phyloP scores from a whole-genome alignment of 2,329 filamentous ascomycete genomes.

The Penicillium sp. region DNA sequence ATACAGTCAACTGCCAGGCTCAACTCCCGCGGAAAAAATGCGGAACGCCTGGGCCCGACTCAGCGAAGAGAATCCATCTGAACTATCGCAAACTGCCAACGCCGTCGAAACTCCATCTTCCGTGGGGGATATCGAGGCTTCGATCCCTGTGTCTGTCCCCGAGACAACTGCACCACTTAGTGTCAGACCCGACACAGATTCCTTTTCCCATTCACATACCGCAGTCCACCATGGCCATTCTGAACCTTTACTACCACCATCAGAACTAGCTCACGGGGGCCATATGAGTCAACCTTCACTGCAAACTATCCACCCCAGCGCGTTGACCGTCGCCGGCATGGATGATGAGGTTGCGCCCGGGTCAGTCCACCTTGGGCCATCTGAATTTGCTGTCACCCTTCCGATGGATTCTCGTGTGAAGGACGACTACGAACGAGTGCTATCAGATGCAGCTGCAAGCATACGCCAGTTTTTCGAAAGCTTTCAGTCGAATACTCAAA shows the following conservation, averaged over 20 bases:
- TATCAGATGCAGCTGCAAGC: constrained; percentile 30
- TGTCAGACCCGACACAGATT: constrained; percentile 36
- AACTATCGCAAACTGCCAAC: constrained; percentile 22
- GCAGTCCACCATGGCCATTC: constrained; percentile 25
- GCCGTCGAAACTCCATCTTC: constrained; percentile 45
- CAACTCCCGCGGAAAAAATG: constrained; percentile 35
- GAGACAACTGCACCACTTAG: constrained; percentile 38
- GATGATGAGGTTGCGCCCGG: constrained; percentile 33
- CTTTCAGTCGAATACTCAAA: constrained; percentile 16
- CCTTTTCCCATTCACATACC: constrained; percentile 23
- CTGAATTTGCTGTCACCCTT: constrained; percentile 43
- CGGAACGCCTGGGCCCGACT: constrained; percentile 32
- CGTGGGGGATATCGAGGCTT: constrained; percentile 41
- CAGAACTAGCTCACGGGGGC: constrained; percentile 26
- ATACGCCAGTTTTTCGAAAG: constrained; percentile 33
- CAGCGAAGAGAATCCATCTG: constrained; percentile 22
- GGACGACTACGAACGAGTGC: constrained; percentile 42
- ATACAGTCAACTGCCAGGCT: constrained; percentile 30
- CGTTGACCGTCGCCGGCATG: constrained; percentile 30
- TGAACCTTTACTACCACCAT: constrained; percentile 29
- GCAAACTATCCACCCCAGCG: constrained; percentile 42
- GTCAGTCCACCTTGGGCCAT: constrained; percentile 39
- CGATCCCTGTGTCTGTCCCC: constrained; percentile 27
- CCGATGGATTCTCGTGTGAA: constrained; percentile 47
- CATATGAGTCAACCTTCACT: constrained; percentile 20